phyloP scores from a whole-genome alignment of 1,139 yeast genomes.

The Maudiozyma humilis region DNA sequence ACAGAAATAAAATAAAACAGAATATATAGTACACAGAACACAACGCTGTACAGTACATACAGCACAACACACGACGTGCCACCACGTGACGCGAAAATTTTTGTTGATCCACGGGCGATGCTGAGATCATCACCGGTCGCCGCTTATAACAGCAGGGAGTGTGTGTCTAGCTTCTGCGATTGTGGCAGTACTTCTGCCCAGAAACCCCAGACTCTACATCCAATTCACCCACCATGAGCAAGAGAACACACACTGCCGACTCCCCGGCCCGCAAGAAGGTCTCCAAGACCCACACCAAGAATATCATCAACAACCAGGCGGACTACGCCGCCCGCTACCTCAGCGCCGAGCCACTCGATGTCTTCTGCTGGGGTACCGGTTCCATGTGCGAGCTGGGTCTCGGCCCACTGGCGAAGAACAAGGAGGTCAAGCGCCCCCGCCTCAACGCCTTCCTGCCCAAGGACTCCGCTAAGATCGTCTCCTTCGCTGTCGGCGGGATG shows the following conservation, averaged over 20 bases:
- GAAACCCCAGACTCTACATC: too few relatives aligned
- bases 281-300: conserved; percentile 24
- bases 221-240: conserved; percentile 1
- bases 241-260: background rate
- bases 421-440: conserved; percentile 92
- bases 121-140: too few relatives aligned
- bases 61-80: too few relatives aligned
- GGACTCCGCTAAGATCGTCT: conserved; percentile 62
- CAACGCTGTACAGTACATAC: too few relatives aligned
- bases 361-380: conserved; percentile 94
- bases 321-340: conserved; percentile 26
- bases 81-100: too few relatives aligned
- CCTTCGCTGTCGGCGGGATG: conserved; percentile 92
- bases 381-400: conserved; percentile 94
- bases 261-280: conserved; percentile 12
- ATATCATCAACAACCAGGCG: conserved; percentile 24
- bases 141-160: too few relatives aligned
- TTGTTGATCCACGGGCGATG: too few relatives aligned
- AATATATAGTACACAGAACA: too few relatives aligned
- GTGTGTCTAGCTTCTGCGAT: too few relatives aligned
- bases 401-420: conserved; percentile 80
- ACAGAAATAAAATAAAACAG: too few relatives aligned
- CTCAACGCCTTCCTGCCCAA: conserved; percentile 64
- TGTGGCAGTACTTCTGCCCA: too few relatives aligned
- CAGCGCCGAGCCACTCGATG: conserved; percentile 45